These are phyloP conservation scores for Skeletonema marinoi DNA, from an alignment of 108 stramenopile species.

Conservation along the genomic window DNA sequence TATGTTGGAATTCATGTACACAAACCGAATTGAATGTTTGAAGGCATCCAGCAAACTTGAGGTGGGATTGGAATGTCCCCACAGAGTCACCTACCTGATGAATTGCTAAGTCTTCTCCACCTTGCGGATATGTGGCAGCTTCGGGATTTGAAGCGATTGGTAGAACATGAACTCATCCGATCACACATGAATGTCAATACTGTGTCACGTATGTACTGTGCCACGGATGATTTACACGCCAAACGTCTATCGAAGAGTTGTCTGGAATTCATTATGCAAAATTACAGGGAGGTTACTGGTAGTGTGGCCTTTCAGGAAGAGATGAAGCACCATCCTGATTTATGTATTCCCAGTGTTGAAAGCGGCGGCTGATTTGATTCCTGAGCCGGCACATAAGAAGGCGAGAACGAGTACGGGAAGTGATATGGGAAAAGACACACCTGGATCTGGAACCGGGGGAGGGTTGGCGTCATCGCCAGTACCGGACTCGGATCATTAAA, in stretches of 20 bases:
- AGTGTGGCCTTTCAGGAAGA: constrained; percentile 86
- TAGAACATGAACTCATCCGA: constrained; percentile 88
- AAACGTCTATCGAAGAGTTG: constrained; percentile 75
- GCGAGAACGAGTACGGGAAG: constrained; percentile 61
- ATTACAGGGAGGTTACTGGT: constrained; percentile 84
- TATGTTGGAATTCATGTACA: constrained; percentile 95
- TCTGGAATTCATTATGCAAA: constrained; percentile 90
- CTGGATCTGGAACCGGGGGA: constrained; percentile 34
- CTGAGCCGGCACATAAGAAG: constrained; percentile 86
- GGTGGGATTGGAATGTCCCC: constrained; percentile 7
- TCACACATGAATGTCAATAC: constrained; percentile 79
- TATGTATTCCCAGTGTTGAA: constrained; percentile 90
- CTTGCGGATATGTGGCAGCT: constrained; percentile 88
- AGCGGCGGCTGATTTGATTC: constrained; percentile 91
- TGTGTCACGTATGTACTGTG: constrained; percentile 88
- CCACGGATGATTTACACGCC: constrained; percentile 88
- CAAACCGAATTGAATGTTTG: constrained; percentile 85
- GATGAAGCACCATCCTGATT: constrained; percentile 88
- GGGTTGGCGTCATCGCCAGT: constrained; percentile 46
- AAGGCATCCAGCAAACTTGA: constrained; percentile 13
- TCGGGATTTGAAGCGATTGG: constrained; percentile 84
- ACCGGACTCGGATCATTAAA: constrained; percentile 17
- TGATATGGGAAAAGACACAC: constrained; percentile 68
- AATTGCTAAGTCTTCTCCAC: constrained; percentile 76
- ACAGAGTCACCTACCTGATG: constrained; percentile 68